Evolutionary conservation across 371 early-diverging fungal species (phyloP), one percentile per base, ranked within the genome.

Genomic region (Mortierella sp.): DNA sequence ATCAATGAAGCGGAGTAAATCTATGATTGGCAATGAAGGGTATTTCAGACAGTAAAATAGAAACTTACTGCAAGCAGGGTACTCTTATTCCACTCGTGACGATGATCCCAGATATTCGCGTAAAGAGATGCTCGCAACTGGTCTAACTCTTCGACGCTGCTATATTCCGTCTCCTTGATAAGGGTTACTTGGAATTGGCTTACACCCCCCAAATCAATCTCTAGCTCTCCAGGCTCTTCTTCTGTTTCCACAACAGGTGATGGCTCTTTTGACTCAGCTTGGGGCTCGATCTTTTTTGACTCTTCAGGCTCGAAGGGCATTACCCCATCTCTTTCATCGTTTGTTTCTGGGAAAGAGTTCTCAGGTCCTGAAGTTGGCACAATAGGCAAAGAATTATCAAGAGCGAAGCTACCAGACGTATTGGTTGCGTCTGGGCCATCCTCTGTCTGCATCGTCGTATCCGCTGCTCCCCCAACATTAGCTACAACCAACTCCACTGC

Each of bases 111-210:
- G 19, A 81, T 68, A 52, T 75, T 65, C 0, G 36, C 48, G 43
- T 81, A 81, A 15, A 81, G 70, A 9, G 81, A 63, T 0, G 81
- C 81, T 5, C 72, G 71, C 13, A 81, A 63, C 48, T 75, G 81
- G n/a, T 81, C 81, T 40, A 81, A 57, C 38, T 81, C 81, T 53
- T 81, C 81, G 3, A 81, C 60, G 0, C 72, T 71, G 47, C 70
- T 65, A 11, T 40, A 36, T 7, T 68, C 76, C 1, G 81, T 81
- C 33, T 74, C 69, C 19, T 59, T 59, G 57, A 75, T 38, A 28
- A 81, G 76, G 0, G 47, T 21, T 3, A 28, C 41, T 32, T 63
- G 50, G 8, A 81, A 53, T 1, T 13, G 32, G 2, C 24, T 15
- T 7, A 75, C 69, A n/a, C n/a, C 41, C 3, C 52, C 43, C 41